A percentile compares a stretch with the other conserved stretches of the same genome.
Conservation (phyloP, 306 rosid species). For the Casuarina glauca region DNA sequence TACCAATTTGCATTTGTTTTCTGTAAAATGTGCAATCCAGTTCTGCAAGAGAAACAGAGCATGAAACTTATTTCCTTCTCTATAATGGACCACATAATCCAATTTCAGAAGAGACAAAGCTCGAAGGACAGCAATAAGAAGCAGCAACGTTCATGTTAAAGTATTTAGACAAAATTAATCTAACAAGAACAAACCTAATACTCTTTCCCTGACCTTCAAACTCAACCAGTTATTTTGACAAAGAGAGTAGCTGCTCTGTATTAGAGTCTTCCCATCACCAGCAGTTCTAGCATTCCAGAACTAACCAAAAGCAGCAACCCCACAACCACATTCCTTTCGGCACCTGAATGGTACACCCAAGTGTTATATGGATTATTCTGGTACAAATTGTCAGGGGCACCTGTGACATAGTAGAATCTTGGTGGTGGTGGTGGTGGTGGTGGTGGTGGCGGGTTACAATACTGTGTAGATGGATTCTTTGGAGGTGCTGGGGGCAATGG, state of each 20-base stretch:
- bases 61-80: background rate
- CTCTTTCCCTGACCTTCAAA: background rate
- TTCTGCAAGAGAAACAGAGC: background rate
- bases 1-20: background rate
- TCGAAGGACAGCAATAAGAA: background rate
- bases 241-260: background rate
- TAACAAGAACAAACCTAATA: background rate
- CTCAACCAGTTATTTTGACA: background rate
- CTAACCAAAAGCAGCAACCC: constrained; percentile 28
- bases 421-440: constrained; percentile 61
- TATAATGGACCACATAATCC: background rate
- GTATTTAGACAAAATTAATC: background rate
- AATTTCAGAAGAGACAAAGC: background rate
- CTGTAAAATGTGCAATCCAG: background rate
- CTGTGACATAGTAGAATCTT: constrained; percentile 67
- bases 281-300: constrained; percentile 29
- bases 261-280: constrained; percentile 10
- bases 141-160: background rate
- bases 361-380: constrained; percentile 28
- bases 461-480: too few species aligned
- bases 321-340: constrained; percentile 25
- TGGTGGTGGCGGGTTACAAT: constrained; percentile 36
- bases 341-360: constrained; percentile 36
- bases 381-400: constrained; percentile 49
- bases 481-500: constrained; percentile 41